Evolutionary conservation across 108 stramenopile genomes (phyloP), one percentile per base, ranked within the genome.

Genomic region (Aureococcus anophagefferens): DNA sequence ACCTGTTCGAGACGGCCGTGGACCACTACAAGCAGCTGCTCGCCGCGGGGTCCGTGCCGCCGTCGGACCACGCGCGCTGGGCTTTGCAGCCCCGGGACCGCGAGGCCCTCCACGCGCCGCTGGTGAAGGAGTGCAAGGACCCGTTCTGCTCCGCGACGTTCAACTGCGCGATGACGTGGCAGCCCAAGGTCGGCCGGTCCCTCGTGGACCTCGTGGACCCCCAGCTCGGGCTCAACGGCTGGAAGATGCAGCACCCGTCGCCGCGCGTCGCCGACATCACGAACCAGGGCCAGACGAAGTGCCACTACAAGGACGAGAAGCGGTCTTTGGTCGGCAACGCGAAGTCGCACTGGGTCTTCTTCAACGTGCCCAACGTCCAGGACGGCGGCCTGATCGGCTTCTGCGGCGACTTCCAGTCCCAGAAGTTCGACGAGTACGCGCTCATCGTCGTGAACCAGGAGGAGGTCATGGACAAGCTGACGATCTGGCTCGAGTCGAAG

Each of bases 391-490:
- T 11, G 21, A 59, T 59, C 51, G 51, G 21, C 51, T 59, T 59
- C 51, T 59, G 51, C 51, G 51, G 51, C 51, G 51, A 59, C 51
- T 59, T 59, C 51, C 21, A 18, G 21, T 59, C 51, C 21, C 21
- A 1, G 21, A 25, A 16, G 21, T 59, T 59, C 51, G 21, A 16
- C 21, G 51, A 59, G 7, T 59, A 59, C 51, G 51, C 51, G 21
- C 51, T 59, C 51, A 59, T 59, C 51, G 51, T 59, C 51, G 21
- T 59, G 14, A 59, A 59, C 51, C 51, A 59, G 51, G 51, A 59
- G 51, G 51, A 59, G 25, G 25, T 59, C 51, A 59, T 59, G 51
- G 51, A 28, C 51, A 28, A 59, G 51, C 51, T 59, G 7, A 11
- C 4, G 21, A 18, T 28, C 7, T 59, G 51, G 51, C 51, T 59